phyloP scores from a whole-genome alignment of 169 alveolate genomes.

The Cryptosporidium muris region DNA sequence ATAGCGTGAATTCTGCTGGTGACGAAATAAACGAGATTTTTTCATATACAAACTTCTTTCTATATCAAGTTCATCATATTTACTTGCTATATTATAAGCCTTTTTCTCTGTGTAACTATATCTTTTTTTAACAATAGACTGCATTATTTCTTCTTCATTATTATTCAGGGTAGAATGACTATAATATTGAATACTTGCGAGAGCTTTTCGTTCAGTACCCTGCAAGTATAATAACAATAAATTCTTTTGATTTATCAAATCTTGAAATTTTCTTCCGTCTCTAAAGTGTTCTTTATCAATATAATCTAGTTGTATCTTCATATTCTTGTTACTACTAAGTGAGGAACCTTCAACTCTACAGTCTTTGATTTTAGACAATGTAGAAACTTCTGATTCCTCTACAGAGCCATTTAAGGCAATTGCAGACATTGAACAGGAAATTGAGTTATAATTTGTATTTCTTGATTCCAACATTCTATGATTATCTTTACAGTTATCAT shows the following conservation, averaged over 20 bases:
- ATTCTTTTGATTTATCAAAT: slow-evolving; percentile 27
- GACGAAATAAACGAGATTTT: slow-evolving; percentile 52
- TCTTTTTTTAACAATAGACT: slow-evolving; percentile 19
- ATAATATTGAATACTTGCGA: too few species aligned
- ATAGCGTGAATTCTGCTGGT: slow-evolving; percentile 55
- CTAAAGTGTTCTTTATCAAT: slow-evolving; percentile 46
- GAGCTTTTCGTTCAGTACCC: not conserved
- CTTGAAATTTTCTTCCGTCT: slow-evolving; percentile 46
- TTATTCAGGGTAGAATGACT: slow-evolving; percentile 24
- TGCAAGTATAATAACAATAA: slow-evolving; percentile 4
- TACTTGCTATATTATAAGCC: slow-evolving; percentile 7
- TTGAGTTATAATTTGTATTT: slow-evolving; percentile 1
- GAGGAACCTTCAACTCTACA: not conserved
- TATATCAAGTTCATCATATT: slow-evolving; percentile 33
- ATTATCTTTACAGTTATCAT: not conserved
- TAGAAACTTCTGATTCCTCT: slow-evolving; percentile 2
- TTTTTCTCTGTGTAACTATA: slow-evolving; percentile 1
- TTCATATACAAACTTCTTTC: slow-evolving; percentile 56
- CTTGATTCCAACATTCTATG: not conserved
- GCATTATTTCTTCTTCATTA: slow-evolving; percentile 9
- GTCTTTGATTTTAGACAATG: slow-evolving; percentile 22
- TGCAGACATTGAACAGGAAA: not conserved
- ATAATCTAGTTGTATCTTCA: slow-evolving; percentile 4
- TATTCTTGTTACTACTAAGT: not conserved
- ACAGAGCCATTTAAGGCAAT: not conserved